Base-by-base conservation (phyloP, 768 basidiomycete genomes). In the Termitomyces sp. region DNA sequence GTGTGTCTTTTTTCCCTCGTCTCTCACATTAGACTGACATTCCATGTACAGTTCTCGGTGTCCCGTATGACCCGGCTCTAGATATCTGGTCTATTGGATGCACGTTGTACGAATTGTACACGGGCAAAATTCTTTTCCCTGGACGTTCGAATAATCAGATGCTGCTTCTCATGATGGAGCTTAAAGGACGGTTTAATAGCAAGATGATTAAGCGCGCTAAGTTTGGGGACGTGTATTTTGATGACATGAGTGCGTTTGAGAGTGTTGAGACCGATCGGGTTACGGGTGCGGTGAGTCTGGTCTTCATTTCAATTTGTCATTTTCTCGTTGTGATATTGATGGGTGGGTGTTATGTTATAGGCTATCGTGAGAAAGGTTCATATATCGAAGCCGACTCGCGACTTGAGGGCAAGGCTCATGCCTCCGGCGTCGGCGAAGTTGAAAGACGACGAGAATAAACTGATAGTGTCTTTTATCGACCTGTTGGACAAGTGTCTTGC, bases 61-160 rank as follows among this genome's bases (percentile, higher is more conserved):
- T 91, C 36, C 95, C 96, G 0, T 98, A 98, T 68, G 97, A 98
- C 76, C 87, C 91, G 7, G 83, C 95, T 0, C 82, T 99, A 32
- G 96, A 98, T 70, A 83, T 97, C 36, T 98, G 97, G 97, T 96
- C 95, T 9, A 88, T 96, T 61, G 97, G 95, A 2, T 98, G 96
- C 75, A 98, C 97, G 7, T 79, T 99, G n/a, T 96, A 93, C 70
- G 94, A 96, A 69, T 78, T 96, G 15, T 96, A 94, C 76, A 95
- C 94, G 2, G 94, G 94, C 72, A 98, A 97, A 79, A 98, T 98
- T 59, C 86, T 99, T 45, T 94, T 98, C 73, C 97, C 97, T 0
- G 96, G 96, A 12, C 86, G 94, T 43, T 92, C 92, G 17, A 98
- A 99, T 75, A 97, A 97, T 70, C 96, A 98, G 69, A 98, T 98